Conservation (phyloP, 2,329 filamentous ascomycete genomes). For the Fusarium sp. region DNA sequence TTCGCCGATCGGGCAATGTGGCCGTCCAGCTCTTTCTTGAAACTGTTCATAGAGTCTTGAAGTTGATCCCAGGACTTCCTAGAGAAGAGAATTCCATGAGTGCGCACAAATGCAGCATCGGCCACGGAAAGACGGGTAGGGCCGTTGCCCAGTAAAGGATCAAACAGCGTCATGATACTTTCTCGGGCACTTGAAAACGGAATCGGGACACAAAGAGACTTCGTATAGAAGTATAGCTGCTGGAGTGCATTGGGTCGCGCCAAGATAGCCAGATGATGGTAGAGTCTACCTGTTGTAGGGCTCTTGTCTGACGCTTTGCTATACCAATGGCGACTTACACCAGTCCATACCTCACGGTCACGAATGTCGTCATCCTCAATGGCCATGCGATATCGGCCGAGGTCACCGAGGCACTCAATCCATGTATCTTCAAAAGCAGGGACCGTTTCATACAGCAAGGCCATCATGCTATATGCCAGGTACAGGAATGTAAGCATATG, state of each 20-base stretch:
- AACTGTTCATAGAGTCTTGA: slow-evolving; percentile 58
- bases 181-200: slow-evolving; percentile 77
- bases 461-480: slow-evolving; percentile 89
- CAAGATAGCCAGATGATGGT: slow-evolving; percentile 88
- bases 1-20: slow-evolving; percentile 47
- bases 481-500: slow-evolving; percentile 95
- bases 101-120: slow-evolving; percentile 71
- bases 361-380: slow-evolving; percentile 84
- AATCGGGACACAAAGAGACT: slow-evolving; percentile 74
- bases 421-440: slow-evolving; percentile 86
- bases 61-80: slow-evolving; percentile 61
- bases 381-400: slow-evolving; percentile 87
- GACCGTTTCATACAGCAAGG: slow-evolving; percentile 85
- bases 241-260: slow-evolving; percentile 76
- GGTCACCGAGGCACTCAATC: slow-evolving; percentile 92
- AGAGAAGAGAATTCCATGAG: slow-evolving; percentile 73
- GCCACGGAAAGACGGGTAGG: slow-evolving; percentile 52
- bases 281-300: slow-evolving; percentile 80
- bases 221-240: slow-evolving; percentile 79
- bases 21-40: slow-evolving; percentile 64
- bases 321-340: slow-evolving; percentile 86
- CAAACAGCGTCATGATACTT: slow-evolving; percentile 76
- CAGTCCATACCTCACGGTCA: slow-evolving; percentile 84
- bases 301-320: slow-evolving; percentile 81
- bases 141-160: slow-evolving; percentile 62